Percentiles rank a stretch among this genome's conserved stretches.
Conservation (phyloP, 2,329 filamentous ascomycete species). For the Epichloe amarillans region DNA sequence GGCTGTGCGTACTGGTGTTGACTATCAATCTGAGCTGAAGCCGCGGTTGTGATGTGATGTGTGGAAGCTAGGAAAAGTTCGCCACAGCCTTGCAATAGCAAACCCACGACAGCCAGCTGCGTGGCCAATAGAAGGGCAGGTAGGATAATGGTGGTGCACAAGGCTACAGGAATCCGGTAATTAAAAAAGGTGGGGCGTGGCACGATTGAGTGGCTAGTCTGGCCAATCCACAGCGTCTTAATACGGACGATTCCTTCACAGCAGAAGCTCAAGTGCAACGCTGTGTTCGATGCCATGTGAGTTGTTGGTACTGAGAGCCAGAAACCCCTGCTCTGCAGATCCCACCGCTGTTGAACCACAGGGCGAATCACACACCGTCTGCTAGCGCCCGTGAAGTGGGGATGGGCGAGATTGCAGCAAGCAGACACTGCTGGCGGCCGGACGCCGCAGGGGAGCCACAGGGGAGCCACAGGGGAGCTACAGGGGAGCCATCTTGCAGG, state of each 20-base stretch:
- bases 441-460: too few relatives aligned
- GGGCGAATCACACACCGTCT: conserved; percentile 9
- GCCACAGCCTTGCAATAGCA: conserved; percentile 1
- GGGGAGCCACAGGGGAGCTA: too few relatives aligned
- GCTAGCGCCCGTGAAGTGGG: conserved; percentile 8
- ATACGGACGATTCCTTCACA: too few relatives aligned
- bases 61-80: conserved; percentile 2
- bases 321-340: neutral
- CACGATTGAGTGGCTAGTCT: too few relatives aligned
- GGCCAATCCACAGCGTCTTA: too few relatives aligned
- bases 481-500: too few relatives aligned
- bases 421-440: too few relatives aligned
- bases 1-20: neutral
- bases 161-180: neutral
- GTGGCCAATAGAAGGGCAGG: neutral
- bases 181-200: too few relatives aligned
- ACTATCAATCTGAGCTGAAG: neutral
- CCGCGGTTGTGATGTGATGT: neutral
- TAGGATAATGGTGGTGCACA: neutral
- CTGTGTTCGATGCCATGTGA: too few relatives aligned
- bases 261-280: too few relatives aligned
- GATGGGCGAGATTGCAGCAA: too few relatives aligned
- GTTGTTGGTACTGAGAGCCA: too few relatives aligned
- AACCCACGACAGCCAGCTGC: neutral
- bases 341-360: neutral